Conservation (phyloP, 768 basidiomycete species). For the Tulasnella sp. region DNA sequence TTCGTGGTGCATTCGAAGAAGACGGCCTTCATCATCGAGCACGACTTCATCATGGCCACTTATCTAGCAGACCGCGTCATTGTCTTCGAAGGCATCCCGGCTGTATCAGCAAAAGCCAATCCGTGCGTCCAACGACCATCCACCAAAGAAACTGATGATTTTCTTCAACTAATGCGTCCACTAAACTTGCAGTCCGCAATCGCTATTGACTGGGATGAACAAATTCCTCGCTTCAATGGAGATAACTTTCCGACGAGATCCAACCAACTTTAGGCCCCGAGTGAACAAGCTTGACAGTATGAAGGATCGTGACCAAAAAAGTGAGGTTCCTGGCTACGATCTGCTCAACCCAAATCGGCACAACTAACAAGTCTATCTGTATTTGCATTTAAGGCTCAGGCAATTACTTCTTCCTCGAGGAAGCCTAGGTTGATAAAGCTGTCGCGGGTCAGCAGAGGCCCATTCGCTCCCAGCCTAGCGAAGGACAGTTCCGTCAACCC, state of each 20-base stretch:
- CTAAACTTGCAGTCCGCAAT: constrained; percentile 58
- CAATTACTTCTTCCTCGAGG: constrained; percentile 90
- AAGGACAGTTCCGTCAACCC: too few relatives aligned
- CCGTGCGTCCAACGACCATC: constrained; percentile 52
- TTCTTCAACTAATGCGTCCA: background rate
- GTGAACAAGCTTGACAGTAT: constrained; percentile 78
- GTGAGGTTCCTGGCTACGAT: constrained; percentile 33
- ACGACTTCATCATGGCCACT: constrained; percentile 99
- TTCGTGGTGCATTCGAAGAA: constrained; percentile 96
- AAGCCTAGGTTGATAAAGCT: constrained; percentile 22
- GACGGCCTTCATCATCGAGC: constrained; percentile 98
- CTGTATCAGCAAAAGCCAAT: constrained; percentile 77
- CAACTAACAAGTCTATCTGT: background rate
- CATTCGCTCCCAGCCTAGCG: too few relatives aligned
- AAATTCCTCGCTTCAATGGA: constrained; percentile 90
- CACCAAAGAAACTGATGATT: too few relatives aligned
- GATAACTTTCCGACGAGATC: constrained; percentile 97
- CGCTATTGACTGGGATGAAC: constrained; percentile 94
- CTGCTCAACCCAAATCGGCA: background rate
- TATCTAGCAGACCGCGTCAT: constrained; percentile 98
- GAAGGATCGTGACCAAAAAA: constrained; percentile 81
- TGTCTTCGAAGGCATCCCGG: constrained; percentile 81
- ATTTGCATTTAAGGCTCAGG: constrained; percentile 43
- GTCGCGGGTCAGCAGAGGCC: too few relatives aligned
- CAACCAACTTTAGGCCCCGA: constrained; percentile 82